These are phyloP conservation scores for Tolypocladium amazonense DNA, from an alignment of 2,329 filamentous ascomycete species.

Conservation along the genomic window DNA sequence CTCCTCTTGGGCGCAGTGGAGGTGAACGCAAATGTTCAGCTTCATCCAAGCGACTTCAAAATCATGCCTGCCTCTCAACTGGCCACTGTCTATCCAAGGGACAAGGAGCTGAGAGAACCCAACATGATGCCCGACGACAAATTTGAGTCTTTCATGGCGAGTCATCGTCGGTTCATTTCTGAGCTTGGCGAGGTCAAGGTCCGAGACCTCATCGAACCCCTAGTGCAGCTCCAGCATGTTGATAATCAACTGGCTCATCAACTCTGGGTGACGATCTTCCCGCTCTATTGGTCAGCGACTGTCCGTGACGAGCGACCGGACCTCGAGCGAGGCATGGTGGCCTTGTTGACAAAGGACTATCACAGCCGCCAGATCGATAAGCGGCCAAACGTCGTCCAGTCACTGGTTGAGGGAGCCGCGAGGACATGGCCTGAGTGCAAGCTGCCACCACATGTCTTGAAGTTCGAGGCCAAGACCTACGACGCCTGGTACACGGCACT, in stretches of 20 bases:
- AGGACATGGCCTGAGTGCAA: conserved; percentile 80
- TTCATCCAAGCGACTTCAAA: conserved; percentile 78
- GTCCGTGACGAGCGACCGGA: conserved; percentile 81
- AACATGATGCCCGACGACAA: conserved; percentile 70
- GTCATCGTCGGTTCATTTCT: conserved; percentile 71
- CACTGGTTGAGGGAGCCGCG: conserved; percentile 77
- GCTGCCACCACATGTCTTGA: conserved; percentile 90
- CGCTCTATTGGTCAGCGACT: conserved; percentile 85
- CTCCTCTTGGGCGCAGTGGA: conserved; percentile 86
- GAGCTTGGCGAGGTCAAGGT: conserved; percentile 80
- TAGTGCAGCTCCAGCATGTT: conserved; percentile 85
- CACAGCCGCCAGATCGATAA: conserved; percentile 91
- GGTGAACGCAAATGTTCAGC: conserved; percentile 64
- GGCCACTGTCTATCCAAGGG: conserved; percentile 63
- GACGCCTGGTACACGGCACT: conserved; percentile 96
- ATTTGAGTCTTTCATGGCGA: conserved; percentile 67
- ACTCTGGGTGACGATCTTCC: conserved; percentile 86
- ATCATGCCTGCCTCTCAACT: conserved; percentile 64
- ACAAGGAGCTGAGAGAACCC: conserved; percentile 57
- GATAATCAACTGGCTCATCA: conserved; percentile 74
- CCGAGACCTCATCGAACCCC: conserved; percentile 78
- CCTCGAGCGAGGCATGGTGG: conserved; percentile 83
- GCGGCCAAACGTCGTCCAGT: conserved; percentile 90
- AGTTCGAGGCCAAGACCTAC: conserved; percentile 87
- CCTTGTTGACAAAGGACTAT: conserved; percentile 86